Evolutionary conservation across 2,329 filamentous ascomycete genomes (phyloP).

Genomic region (Scytalidium lignicola): DNA sequence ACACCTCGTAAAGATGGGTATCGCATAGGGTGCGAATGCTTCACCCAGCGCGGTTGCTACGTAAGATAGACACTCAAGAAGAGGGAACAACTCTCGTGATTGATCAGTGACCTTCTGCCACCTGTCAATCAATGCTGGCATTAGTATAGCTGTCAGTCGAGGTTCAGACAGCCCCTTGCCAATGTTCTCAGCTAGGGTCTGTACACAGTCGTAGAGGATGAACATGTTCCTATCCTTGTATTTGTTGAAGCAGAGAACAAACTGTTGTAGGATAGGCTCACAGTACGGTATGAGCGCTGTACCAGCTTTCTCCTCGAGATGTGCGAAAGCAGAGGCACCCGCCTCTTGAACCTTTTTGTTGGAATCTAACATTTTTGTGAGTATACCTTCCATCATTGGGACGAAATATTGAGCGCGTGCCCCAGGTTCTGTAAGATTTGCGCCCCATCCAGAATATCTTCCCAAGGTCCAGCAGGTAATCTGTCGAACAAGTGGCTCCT

Average conservation of each 20-base stretch:
- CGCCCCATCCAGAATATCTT: slow-evolving; percentile 89
- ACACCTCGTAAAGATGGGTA: slow-evolving; percentile 81
- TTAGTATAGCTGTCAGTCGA: slow-evolving; percentile 76
- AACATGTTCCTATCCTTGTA: slow-evolving; percentile 99
- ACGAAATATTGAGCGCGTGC: slow-evolving; percentile 79
- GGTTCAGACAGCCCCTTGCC: slow-evolving; percentile 75
- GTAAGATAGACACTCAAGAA: slow-evolving; percentile 95
- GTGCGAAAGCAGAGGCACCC: slow-evolving; percentile 91
- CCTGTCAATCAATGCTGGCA: slow-evolving; percentile 85
- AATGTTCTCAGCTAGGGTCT: slow-evolving; percentile 90
- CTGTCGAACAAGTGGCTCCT: slow-evolving; percentile 85
- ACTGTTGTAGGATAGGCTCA: slow-evolving; percentile 84
- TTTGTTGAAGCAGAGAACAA: slow-evolving; percentile 83
- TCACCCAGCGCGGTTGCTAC: slow-evolving; percentile 81
- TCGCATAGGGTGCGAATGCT: slow-evolving; percentile 78
- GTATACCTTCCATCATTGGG: slow-evolving; percentile 94
- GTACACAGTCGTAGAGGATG: slow-evolving; percentile 96
- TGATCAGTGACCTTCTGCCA: slow-evolving; percentile 86
- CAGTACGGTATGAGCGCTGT: slow-evolving; percentile 78
- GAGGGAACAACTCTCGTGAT: slow-evolving; percentile 86
- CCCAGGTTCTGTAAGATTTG: slow-evolving; percentile 60
- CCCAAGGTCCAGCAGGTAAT: slow-evolving; percentile 98
- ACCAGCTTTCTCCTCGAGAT: slow-evolving; percentile 89
- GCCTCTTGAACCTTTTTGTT: slow-evolving; percentile 99
- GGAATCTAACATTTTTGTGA: slow-evolving; percentile 89